phyloP scores from a whole-genome alignment of 495 filamentous ascomycete species.

The Hypoxylon subgilvum region DNA sequence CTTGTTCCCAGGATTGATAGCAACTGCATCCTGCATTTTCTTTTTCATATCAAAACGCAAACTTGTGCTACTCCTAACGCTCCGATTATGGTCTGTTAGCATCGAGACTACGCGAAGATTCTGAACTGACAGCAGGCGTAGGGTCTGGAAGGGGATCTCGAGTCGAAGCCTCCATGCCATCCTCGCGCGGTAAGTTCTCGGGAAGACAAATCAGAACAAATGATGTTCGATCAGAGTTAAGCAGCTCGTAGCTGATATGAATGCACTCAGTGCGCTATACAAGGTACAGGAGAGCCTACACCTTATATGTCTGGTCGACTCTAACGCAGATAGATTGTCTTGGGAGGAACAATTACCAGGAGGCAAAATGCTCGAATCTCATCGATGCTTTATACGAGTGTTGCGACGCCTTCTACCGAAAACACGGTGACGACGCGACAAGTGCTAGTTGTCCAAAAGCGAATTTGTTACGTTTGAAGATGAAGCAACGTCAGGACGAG shows the following conservation, averaged over 20 bases:
- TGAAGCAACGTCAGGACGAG: constrained; percentile 73
- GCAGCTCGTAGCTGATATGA: constrained; percentile 1
- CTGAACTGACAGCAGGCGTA: constrained; percentile 15
- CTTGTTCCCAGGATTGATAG: no score
- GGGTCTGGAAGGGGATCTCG: constrained; percentile 70
- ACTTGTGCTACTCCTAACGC: no score
- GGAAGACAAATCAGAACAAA: background rate
- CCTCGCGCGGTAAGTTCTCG: constrained; percentile 76
- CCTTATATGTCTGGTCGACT: constrained; percentile 1
- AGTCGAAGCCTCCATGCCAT: constrained; percentile 82
- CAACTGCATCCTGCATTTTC: background rate
- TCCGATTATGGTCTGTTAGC: constrained; percentile 22
- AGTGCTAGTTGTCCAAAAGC: constrained; percentile 87
- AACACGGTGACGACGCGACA: constrained; percentile 75
- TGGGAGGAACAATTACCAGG: constrained; percentile 81
- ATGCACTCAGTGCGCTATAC: constrained; percentile 76
- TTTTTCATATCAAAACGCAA: no score
- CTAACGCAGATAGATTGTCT: constrained; percentile 70
- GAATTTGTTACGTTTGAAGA: constrained; percentile 77
- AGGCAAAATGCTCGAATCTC: constrained; percentile 79
- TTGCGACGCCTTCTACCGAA: constrained; percentile 86
- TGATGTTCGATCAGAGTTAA: background rate
- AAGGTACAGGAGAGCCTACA: constrained; percentile 60
- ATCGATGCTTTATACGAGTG: constrained; percentile 95
- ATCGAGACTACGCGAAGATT: background rate